These are phyloP conservation scores for Fusarium mangiferae DNA, from an alignment of 2,329 filamentous ascomycete genomes.

Conservation along the genomic window DNA sequence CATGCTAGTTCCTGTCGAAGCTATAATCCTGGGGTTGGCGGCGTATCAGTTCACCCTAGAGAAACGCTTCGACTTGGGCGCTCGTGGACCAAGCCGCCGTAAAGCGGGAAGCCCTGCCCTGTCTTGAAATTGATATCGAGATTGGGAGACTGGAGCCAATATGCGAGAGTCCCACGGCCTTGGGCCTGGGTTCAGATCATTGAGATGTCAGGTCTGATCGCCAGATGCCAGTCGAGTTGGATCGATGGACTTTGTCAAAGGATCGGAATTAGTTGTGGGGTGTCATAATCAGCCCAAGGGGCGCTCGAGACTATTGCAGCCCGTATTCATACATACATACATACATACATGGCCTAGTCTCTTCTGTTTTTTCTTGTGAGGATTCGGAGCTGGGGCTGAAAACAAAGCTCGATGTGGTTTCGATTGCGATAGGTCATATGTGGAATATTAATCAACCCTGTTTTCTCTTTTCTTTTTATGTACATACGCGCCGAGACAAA, in stretches of 20 bases:
- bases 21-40: slow-evolving; percentile 58
- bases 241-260: background rate
- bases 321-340: background rate
- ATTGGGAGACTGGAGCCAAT: background rate
- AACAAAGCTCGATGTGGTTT: slow-evolving; percentile 7
- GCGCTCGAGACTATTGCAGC: background rate
- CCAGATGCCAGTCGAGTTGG: background rate
- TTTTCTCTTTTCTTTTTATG: slow-evolving; percentile 10
- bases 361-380: background rate
- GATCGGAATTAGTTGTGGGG: background rate
- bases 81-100: slow-evolving; percentile 45
- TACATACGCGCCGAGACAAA: slow-evolving; percentile 17
- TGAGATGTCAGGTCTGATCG: background rate
- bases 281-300: background rate
- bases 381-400: slow-evolving; percentile 9
- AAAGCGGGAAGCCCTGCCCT: slow-evolving; percentile 48
- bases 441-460: slow-evolving; percentile 28
- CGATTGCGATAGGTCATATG: slow-evolving; percentile 30
- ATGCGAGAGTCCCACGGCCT: slow-evolving; percentile 4
- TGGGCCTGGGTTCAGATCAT: slow-evolving; percentile 13
- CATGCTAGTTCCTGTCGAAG: slow-evolving; percentile 67
- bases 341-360: background rate
- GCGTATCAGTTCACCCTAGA: slow-evolving; percentile 58
- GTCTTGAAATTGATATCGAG: slow-evolving; percentile 26
- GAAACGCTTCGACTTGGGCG: slow-evolving; percentile 49